These are phyloP conservation scores for Rhizophagus sp. DNA, from an alignment of 192 early-diverging fungal species.

Conservation along the genomic window DNA sequence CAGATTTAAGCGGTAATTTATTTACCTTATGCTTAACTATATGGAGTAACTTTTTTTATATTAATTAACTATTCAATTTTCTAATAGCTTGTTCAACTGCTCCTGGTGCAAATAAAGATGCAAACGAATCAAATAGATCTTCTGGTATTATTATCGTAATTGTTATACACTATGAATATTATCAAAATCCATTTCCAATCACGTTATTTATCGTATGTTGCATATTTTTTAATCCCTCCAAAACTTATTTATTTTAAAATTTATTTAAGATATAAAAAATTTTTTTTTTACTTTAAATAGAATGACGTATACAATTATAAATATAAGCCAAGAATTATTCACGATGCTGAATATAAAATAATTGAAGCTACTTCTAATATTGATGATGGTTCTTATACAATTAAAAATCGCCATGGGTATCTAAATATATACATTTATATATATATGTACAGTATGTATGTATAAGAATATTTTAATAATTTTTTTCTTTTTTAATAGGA, in stretches of 20 bases:
- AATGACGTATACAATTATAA: conserved; percentile 25
- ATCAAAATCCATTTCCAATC: too few species aligned
- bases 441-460: background rate
- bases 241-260: background rate
- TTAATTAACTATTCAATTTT: background rate
- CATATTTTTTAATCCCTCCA: too few species aligned
- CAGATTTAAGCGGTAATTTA: background rate
- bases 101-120: background rate
- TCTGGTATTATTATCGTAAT: conserved; percentile 45
- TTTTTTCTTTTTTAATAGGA: conserved; percentile 25
- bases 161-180: conserved; percentile 41
- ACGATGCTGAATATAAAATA: conserved; percentile 42
- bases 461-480: background rate
- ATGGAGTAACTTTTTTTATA: too few species aligned
- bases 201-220: background rate
- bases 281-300: conserved; percentile 20
- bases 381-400: conserved; percentile 27
- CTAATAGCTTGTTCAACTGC: conserved; percentile 5
- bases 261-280: too few species aligned
- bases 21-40: too few species aligned
- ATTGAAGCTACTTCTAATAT: conserved; percentile 38
- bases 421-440: background rate
- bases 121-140: conserved; percentile 34
- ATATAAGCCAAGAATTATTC: conserved; percentile 41
- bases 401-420: conserved; percentile 45